Evolutionary conservation across 306 rosid species (phyloP), one percentile per base, ranked within the genome.

Genomic region (Glycine soja): DNA sequence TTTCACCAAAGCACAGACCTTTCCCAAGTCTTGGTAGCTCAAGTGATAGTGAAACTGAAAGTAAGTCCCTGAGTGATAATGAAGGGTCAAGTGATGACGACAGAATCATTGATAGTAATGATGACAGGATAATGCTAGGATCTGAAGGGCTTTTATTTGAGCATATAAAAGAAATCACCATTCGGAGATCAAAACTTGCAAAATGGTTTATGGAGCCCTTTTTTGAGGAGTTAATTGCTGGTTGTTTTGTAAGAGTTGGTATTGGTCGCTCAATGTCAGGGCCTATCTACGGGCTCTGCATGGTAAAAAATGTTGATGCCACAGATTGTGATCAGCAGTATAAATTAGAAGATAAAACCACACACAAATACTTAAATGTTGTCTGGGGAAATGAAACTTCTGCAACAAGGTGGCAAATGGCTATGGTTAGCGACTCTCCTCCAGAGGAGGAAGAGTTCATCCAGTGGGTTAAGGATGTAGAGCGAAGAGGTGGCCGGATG

Each of bases 371-470:
- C 86, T 86, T 95, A 64, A 95, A 95, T 86, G 86, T 90, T 62
- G 85, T 89, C 45, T 95, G 99, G 98, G 99, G 99, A 50, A 95
- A 91, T 85, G 99, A 95, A 70, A 82, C 81, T 72, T 88, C 96
- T 47, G 92, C 97, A 68, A 94, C 98, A 2, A 93, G 99, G 89
- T 95, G 98, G 98, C 98, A 95, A 91, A 95, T 95, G 99, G 96
- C 99, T 69, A 93, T 90, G 99, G 81, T 92, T 79, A 93, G 97
- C 0, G 99, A 93, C 87, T 90, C 96, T 77, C 68, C 70, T 0
- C 98, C 99, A 5, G 75, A 68, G 4, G 97, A 95, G 85, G 96
- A 90, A 70, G 99, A 95, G 86, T 95, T 85, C 84, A 89, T 87
- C 65, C 98, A 95, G 84, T 93, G 96, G 98, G 58, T 91, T 79